Evolutionary conservation across 495 filamentous ascomycete genomes (phyloP).

Genomic region (Echria macrotheca): DNA sequence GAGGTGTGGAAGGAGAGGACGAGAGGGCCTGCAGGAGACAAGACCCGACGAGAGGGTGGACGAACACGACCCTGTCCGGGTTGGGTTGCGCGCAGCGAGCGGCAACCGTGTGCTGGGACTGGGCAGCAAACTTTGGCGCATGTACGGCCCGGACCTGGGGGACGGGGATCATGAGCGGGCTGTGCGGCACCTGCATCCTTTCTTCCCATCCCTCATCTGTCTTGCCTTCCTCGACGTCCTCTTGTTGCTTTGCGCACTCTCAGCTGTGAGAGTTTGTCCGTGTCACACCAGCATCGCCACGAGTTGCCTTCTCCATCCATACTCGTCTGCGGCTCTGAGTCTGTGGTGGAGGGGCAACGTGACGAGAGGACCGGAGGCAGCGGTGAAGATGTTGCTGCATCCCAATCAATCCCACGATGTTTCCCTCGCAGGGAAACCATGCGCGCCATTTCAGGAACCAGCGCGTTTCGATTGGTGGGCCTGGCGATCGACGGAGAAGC

Average conservation of each 20-base stretch:
- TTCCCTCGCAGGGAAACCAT: constrained; percentile 11
- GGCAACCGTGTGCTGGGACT: background rate
- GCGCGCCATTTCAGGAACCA: constrained; percentile 19
- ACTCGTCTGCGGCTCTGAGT: background rate
- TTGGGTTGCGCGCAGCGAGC: too few species aligned
- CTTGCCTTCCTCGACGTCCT: background rate
- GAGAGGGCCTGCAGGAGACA: constrained; percentile 3
- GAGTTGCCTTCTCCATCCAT: background rate
- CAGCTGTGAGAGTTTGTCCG: background rate
- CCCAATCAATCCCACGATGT: constrained; percentile 9
- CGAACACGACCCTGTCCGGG: too few species aligned
- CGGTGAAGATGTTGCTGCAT: background rate
- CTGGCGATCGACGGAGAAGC: constrained; percentile 13
- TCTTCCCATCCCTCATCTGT: background rate
- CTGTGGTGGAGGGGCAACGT: background rate
- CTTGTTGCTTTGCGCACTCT: background rate
- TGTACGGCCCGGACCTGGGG: constrained; percentile 6
- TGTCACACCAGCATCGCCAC: background rate
- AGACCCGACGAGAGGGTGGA: background rate
- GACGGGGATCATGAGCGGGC: constrained; percentile 7
- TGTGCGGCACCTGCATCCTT: constrained; percentile 2
- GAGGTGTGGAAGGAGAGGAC: constrained; percentile 9
- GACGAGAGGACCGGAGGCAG: constrained; percentile 3
- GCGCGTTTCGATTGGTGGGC: constrained; percentile 17
- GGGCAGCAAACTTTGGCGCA: background rate